Percentiles rank a stretch among this genome's conserved stretches.
phyloP scores from a whole-genome alignment of 192 early-diverging fungal genomes.

The Backusella circina region DNA sequence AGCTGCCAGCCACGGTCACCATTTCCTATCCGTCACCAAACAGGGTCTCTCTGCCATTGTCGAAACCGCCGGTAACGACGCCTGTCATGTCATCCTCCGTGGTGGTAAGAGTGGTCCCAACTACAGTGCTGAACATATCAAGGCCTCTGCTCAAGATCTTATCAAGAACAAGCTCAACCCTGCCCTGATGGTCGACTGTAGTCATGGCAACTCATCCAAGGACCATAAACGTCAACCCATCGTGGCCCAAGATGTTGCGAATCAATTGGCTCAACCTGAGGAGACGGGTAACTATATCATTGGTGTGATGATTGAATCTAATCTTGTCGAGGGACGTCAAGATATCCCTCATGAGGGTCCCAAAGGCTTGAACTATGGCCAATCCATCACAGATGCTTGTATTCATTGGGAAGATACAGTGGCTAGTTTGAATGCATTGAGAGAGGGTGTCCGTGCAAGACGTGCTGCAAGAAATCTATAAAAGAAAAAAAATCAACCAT shows the following conservation, averaged over 20 bases:
- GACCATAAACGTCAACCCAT: conserved; percentile 79
- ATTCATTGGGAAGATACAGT: conserved; percentile 91
- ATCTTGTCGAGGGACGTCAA: conserved; percentile 79
- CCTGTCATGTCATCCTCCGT: conserved; percentile 92
- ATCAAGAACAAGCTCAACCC: conserved; percentile 51
- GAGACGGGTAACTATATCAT: conserved; percentile 67
- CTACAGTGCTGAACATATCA: conserved; percentile 74
- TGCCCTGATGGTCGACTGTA: conserved; percentile 91
- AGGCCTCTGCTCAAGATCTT: conserved; percentile 53
- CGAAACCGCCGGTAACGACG: conserved; percentile 83
- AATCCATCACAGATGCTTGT: conserved; percentile 92
- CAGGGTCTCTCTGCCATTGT: conserved; percentile 83
- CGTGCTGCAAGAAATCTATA: conserved; percentile 27
- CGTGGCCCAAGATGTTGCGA: conserved; percentile 50
- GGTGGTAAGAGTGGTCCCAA: conserved; percentile 88
- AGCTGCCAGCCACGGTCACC: conserved; percentile 71
- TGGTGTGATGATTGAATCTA: conserved; percentile 97
- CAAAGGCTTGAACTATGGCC: conserved; percentile 74
- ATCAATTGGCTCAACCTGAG: conserved; percentile 56
- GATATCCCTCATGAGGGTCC: conserved; percentile 74
- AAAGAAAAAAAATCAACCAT: background rate
- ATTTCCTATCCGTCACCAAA: conserved; percentile 83
- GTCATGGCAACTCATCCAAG: conserved; percentile 95
- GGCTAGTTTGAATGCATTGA: conserved; percentile 65
- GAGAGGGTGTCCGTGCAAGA: conserved; percentile 69